Percentiles rank a stretch among this genome's conserved stretches.
Conservation (phyloP, 2,329 filamentous ascomycete species). For the Stromatinia cepivora region DNA sequence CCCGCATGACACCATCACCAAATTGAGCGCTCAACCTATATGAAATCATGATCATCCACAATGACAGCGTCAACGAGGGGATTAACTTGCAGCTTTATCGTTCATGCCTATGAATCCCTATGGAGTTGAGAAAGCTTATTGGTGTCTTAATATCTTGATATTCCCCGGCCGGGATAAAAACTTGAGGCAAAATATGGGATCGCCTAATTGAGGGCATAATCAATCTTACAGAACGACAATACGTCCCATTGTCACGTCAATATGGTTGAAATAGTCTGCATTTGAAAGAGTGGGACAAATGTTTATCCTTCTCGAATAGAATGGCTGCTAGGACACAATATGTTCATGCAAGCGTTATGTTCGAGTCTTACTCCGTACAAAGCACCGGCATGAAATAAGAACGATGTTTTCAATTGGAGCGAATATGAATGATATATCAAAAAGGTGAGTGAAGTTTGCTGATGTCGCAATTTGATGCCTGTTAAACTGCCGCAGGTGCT, state of each 20-base stretch:
- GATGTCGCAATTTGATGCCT: not conserved
- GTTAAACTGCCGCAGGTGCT: not conserved
- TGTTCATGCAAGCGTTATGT: not conserved
- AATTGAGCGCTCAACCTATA: not conserved
- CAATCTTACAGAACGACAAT: conserved; percentile 1
- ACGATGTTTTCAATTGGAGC: conserved; percentile 1
- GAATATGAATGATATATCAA: not conserved
- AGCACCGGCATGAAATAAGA: not conserved
- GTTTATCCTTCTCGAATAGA: not conserved
- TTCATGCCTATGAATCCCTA: not conserved
- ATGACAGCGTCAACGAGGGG: not conserved
- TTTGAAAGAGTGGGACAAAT: conserved; percentile 6
- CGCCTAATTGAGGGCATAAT: conserved; percentile 17
- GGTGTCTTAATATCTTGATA: not conserved
- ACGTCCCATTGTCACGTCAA: conserved; percentile 18
- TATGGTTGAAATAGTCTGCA: not conserved
- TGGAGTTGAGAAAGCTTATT: not conserved
- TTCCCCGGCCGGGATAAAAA: not conserved
- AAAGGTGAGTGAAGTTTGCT: not conserved
- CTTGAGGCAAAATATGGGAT: not conserved
- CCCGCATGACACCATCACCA: conserved; percentile 31
- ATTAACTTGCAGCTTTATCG: not conserved
- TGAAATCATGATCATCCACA: conserved; percentile 1
- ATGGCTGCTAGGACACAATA: not conserved
- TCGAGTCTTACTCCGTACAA: not conserved